Percentiles rank a stretch among this genome's conserved stretches.
phyloP scores from a whole-genome alignment of 2,329 filamentous ascomycete species.

The Aspergillus sp. region DNA sequence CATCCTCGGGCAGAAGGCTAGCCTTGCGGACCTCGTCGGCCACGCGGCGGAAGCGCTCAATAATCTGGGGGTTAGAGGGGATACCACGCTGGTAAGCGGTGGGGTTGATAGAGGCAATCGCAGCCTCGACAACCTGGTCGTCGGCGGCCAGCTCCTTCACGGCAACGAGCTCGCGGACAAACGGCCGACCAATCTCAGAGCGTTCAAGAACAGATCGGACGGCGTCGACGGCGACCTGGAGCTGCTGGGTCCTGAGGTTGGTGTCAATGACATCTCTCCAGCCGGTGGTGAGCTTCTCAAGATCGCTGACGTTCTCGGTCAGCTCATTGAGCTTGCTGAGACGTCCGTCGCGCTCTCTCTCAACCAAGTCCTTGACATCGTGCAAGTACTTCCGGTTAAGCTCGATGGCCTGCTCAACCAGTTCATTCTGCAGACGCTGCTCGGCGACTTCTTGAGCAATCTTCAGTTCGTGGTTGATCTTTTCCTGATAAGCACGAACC shows the following conservation, averaged over 20 bases:
- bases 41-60: constrained; percentile 93
- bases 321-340: constrained; percentile 82
- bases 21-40: constrained; percentile 92
- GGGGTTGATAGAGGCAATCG: constrained; percentile 95
- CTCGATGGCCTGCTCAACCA: constrained; percentile 84
- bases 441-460: constrained; percentile 76
- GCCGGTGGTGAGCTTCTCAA: constrained; percentile 80
- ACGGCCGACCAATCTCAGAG: constrained; percentile 70
- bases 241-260: constrained; percentile 90
- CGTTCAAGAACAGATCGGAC: constrained; percentile 79
- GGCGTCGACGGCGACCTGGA: constrained; percentile 92
- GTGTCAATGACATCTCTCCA: constrained; percentile 89
- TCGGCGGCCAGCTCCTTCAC: constrained; percentile 86
- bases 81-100: constrained; percentile 89
- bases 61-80: constrained; percentile 74
- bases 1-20: constrained; percentile 83
- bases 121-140: constrained; percentile 82
- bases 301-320: constrained; percentile 68
- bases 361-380: constrained; percentile 75
- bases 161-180: constrained; percentile 87
- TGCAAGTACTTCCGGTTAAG: constrained; percentile 80
- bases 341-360: constrained; percentile 80
- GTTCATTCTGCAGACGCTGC: constrained; percentile 74
- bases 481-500: constrained; percentile 71
- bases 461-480: constrained; percentile 72